Base-by-base conservation (phyloP, 192 early-diverging fungal genomes). In the Coemansia sp. region DNA sequence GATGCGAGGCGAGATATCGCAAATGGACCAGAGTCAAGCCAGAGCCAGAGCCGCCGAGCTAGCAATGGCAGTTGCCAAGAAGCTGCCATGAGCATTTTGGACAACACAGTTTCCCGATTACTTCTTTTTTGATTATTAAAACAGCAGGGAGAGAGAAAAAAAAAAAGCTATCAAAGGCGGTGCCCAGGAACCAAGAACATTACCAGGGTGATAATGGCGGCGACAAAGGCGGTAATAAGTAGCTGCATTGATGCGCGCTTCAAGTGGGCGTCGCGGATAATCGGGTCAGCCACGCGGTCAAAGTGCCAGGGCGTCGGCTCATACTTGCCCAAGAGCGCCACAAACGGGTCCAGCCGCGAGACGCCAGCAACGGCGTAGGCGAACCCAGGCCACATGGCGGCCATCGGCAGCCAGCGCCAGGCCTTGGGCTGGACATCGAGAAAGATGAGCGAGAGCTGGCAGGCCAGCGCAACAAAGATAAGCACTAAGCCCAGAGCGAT, bases 341-440 rank as follows among this genome's bases (percentile, higher is more conserved):
- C 51, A 17, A 77, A 68, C 24, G 81, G 81, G 42, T 83, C 81
- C 36, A 83, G 42, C 4, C 81, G 71, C 42, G 64, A 47, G 31
- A 83, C 59, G 1, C 81, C 81, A 11, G 81, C 81, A 66, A 83
- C 59, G 6, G 57, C 58, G 31, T 53, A 68, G 31, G 59, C 59
- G 27, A 77, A 70, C 0, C 81, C 81, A 7, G 63, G 71, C 74
- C 74, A 77, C 65, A 83, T 63, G 6, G 43, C 76, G 17, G 76
- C 71, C 40, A 83, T 32, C 32, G 81, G 76, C 65, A 83, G 66
- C 74, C 74, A 83, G 45, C 81, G 64, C 81, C 81, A 83, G 37
- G 61, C 81, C 68, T 83, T 83, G 4, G 81, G 81, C 62, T 61
- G 64, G 35, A 83, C 81, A 15, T 83, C 73, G 17, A 83, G 46